A percentile compares a stretch with the other conserved stretches of the same genome.
These are phyloP conservation scores for Phylloboletellus chloephorus DNA, from an alignment of 1,284 basidiomycete species.

Conservation along the genomic window DNA sequence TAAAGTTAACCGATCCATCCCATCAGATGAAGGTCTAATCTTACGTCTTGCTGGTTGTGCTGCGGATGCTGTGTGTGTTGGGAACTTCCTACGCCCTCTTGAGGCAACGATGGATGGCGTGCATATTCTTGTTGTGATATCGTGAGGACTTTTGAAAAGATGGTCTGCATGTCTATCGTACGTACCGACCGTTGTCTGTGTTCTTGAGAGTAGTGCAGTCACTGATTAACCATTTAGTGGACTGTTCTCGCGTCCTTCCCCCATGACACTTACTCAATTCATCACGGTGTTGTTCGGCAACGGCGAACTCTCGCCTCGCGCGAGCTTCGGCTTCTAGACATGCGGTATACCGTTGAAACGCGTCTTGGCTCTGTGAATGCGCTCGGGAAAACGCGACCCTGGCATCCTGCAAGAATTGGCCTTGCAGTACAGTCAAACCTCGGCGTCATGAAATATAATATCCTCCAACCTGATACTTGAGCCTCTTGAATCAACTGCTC, in stretches of 20 bases:
- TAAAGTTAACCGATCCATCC: conserved; percentile 19
- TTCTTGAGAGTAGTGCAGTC: conserved; percentile 48
- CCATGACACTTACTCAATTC: conserved; percentile 50
- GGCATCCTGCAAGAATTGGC: conserved; percentile 37
- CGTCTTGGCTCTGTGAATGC: conserved; percentile 66
- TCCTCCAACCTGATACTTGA: conserved; percentile 29
- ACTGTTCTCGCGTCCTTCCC: conserved; percentile 12
- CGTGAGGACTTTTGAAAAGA: conserved; percentile 21
- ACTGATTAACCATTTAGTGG: conserved; percentile 34
- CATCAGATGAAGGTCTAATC: conserved; percentile 19
- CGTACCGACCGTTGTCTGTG: conserved; percentile 37
- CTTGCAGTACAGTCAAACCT: conserved; percentile 25
- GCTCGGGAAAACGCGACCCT: conserved; percentile 44
- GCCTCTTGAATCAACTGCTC: conserved; percentile 33
- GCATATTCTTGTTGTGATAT: conserved; percentile 26
- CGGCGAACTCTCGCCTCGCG: conserved; percentile 55
- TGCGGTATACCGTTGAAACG: conserved; percentile 61
- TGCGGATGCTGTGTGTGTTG: conserved; percentile 30
- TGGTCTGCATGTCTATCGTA: conserved; percentile 16
- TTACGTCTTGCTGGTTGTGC: conserved; percentile 33
- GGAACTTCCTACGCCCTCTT: conserved; percentile 30
- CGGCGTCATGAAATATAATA: conserved; percentile 5
- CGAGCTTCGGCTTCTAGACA: conserved; percentile 63
- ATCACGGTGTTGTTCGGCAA: conserved; percentile 65
- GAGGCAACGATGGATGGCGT: conserved; percentile 29